Base-by-base conservation (phyloP, 345 rosid genomes). In the Citrus trifoliata region DNA sequence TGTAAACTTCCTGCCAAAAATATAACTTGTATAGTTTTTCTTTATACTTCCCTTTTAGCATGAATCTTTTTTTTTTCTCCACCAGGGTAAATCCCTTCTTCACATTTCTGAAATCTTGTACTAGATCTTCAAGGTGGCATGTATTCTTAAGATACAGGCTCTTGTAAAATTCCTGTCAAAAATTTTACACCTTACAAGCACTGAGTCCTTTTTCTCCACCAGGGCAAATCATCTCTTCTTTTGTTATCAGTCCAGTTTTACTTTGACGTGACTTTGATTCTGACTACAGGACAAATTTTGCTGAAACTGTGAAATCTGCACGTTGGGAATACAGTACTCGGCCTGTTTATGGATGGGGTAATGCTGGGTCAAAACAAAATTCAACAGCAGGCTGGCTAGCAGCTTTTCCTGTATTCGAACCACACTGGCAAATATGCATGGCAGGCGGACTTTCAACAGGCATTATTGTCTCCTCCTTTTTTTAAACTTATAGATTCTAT, bases 341-440 rank as follows among this genome's bases (percentile, higher is more conserved):
- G 46, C 98, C 97, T 80, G 79, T 92, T 77, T 93, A 88, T 74
- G 99, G 99, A 74, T 95, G 99, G 99, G 98, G 99, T 76, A 77
- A 91, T 91, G 96, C 87, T 77, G 92, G 90, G 71, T 81, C 87
- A 55, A 83, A 85, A 73, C 99, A 93, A 86, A 92, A 91, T 87
- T 89, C 99, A 21, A 90, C 99, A 19, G 99, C 99, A 18, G 98
- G 99, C 71, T 95, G 99, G 99, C 92, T 88, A 78, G 99, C 99
- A 27, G 99, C 91, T 78, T 90, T 95, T 83, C 98, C 99, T 75
- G 90, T 95, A 72, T 95, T 95, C 76, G 99, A 95, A 89, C 99
- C 99, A 75, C 99, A 95, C 73, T 95, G 99, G 99, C 99, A 95
- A 90, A 80, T 92, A 80, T 93, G 99, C 92, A 91, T 95, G 98